Evolutionary conservation across 2,329 filamentous ascomycete species (phyloP).

Genomic region (Fusarium buharicum): DNA sequence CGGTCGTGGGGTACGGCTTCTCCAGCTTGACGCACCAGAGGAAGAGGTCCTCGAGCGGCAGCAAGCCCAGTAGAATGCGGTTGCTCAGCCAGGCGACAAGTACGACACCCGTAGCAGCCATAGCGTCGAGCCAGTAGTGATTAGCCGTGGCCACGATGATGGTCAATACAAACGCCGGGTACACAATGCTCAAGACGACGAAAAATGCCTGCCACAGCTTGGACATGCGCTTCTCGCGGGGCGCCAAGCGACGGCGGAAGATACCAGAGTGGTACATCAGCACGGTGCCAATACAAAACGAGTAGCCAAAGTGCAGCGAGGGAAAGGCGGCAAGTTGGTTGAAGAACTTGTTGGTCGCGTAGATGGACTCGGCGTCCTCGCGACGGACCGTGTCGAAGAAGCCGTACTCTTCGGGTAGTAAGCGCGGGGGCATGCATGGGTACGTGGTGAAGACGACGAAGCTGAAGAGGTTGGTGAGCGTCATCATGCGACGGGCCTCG

Average conservation of each 20-base stretch:
- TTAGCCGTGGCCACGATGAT: constrained; percentile 72
- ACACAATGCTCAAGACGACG: constrained; percentile 57
- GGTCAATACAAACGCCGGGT: constrained; percentile 63
- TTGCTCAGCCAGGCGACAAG: constrained; percentile 66
- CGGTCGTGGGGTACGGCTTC: constrained; percentile 67
- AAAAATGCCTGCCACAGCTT: constrained; percentile 46
- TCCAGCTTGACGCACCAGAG: constrained; percentile 70
- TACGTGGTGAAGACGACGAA: constrained; percentile 66
- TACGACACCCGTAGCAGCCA: constrained; percentile 71
- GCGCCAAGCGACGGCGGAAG: constrained; percentile 49
- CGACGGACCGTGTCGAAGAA: constrained; percentile 67
- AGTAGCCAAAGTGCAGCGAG: constrained; percentile 66
- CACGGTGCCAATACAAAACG: constrained; percentile 64
- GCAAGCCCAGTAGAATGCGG: constrained; percentile 65
- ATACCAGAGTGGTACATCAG: constrained; percentile 64
- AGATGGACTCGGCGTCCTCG: constrained; percentile 63
- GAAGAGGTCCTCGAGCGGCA: constrained; percentile 73
- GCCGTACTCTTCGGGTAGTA: constrained; percentile 65
- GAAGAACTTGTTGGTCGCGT: constrained; percentile 69
- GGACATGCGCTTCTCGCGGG: constrained; percentile 45
- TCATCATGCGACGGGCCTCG: constrained; percentile 55
- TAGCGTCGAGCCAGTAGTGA: constrained; percentile 72
- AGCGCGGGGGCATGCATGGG: constrained; percentile 67
- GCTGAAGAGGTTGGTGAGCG: constrained; percentile 64
- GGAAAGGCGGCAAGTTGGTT: constrained; percentile 69